Base-by-base conservation (phyloP, 306 rosid species). In the Senna tora region DNA sequence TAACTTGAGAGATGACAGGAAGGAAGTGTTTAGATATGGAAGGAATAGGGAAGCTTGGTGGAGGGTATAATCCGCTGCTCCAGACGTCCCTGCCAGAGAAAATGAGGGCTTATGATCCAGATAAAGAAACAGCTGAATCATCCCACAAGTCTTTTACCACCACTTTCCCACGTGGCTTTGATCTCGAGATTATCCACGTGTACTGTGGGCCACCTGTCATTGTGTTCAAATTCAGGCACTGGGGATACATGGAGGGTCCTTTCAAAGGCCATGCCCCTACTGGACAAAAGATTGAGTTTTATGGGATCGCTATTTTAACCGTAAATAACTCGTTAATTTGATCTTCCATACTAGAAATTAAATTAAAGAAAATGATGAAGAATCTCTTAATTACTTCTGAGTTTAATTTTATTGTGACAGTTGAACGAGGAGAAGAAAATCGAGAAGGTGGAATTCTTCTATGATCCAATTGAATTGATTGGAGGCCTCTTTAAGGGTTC, bases 161-260 rank as follows among this genome's bases (percentile, higher is more conserved):
- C 1, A 65, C 93, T 0, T 87, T 90, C 53, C 92, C 96, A 1
- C 84, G 87, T 3, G 92, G 96, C 3, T 90, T 90, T 62, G 93
- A 89, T 15, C 41, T 87, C 15, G 91, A 90, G 75, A 28, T 90
- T 67, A 49, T 87, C 1, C 78, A 77, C 2, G 88, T 82, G 1
- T 87, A 84, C 56, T 42, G 85, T 8, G 93, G 91, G 21, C 91
- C 96, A 1, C 93, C 96, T 0, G 42, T 71, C 45, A 84, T 85
- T 38, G 81, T 80, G 5, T 90, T 71, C 84, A 90, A 90, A 59
- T 90, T 90, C 69, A 85, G 93, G 75, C 93, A 90, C 55, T 90
- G 96, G 93, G 93, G 89, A 11, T 80, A 66, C 79, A 83, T 87
- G 91, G 95, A 89, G 42, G 95, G 95, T 52, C 89, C 95, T 79